Conservation (phyloP, 2,329 filamentous ascomycete genomes). For the Penicillium sp. region DNA sequence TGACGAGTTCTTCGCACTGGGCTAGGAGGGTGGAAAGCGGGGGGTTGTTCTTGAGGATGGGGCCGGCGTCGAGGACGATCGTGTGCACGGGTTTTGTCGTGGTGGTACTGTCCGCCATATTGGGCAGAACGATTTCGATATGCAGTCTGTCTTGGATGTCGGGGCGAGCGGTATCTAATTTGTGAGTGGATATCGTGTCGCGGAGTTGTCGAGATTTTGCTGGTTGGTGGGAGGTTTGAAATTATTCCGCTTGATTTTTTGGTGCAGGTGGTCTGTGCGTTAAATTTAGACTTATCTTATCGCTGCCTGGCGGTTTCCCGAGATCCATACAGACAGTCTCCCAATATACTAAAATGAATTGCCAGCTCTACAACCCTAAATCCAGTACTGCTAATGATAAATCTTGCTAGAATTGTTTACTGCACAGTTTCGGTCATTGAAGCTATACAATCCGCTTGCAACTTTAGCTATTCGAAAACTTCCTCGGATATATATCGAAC, state of each 20-base stretch:
- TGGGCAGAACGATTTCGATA: neutral
- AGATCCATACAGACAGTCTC: no score
- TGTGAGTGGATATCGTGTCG: neutral
- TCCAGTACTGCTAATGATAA: no score
- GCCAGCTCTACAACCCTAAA: no score
- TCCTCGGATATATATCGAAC: no score
- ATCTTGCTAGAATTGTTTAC: no score
- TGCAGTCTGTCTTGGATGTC: neutral
- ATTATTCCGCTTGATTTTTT: constrained; percentile 34
- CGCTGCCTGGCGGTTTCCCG: neutral
- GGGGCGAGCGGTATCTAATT: neutral
- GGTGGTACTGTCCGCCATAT: constrained; percentile 31
- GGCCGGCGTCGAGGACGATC: constrained; percentile 87
- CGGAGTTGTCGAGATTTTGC: constrained; percentile 2
- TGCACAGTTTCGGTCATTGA: no score
- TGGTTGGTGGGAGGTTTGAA: constrained; percentile 15
- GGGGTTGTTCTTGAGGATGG: constrained; percentile 91
- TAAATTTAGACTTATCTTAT: constrained; percentile 43
- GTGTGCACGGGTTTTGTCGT: constrained; percentile 73
- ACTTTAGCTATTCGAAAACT: no score
- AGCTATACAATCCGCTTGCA: no score
- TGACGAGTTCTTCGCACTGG: constrained; percentile 77
- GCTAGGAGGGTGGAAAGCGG: constrained; percentile 79
- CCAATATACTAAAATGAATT: no score
- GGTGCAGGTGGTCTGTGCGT: constrained; percentile 39